phyloP scores from a whole-genome alignment of 352 stramenopile genomes.

The Phytophthora fragariae region DNA sequence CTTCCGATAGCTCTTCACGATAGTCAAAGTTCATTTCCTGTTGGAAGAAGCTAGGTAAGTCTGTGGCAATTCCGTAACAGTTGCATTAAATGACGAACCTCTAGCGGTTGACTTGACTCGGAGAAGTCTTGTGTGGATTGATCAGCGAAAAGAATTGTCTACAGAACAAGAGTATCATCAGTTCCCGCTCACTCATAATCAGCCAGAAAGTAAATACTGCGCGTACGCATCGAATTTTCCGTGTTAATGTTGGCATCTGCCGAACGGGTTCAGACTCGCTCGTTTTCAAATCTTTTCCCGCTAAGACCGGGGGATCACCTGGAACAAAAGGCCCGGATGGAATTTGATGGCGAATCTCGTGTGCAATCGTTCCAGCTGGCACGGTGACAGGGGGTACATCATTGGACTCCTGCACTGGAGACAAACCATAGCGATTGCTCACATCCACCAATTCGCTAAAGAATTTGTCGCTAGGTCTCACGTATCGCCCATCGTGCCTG shows the following conservation, averaged over 20 bases:
- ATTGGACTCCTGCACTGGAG: conserved; percentile 23
- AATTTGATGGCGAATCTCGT: conserved; percentile 36
- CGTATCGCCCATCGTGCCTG: conserved; percentile 44
- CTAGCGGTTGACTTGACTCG: conserved; percentile 33
- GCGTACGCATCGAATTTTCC: conserved; percentile 38
- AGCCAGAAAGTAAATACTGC: not conserved
- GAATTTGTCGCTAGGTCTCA: conserved; percentile 43
- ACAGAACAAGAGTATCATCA: conserved; percentile 3
- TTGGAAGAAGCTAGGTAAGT: not conserved
- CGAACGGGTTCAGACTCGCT: conserved; percentile 24
- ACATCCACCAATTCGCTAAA: conserved; percentile 29
- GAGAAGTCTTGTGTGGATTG: conserved; percentile 35
- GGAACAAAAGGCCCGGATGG: conserved; percentile 11
- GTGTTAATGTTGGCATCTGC: conserved; percentile 13
- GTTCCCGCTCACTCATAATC: not conserved
- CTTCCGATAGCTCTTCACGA: conserved; percentile 59
- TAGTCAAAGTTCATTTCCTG: conserved; percentile 47
- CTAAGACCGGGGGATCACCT: not conserved
- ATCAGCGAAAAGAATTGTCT: conserved; percentile 46
- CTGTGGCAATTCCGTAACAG: not conserved
- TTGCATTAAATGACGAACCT: conserved; percentile 22
- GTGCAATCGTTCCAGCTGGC: conserved; percentile 23
- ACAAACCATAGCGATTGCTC: conserved; percentile 28
- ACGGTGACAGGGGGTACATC: not conserved
- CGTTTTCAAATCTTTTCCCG: conserved; percentile 14